Percentiles rank a stretch among this genome's conserved stretches.
These are phyloP conservation scores for Puccinia horiana DNA, from an alignment of 1,284 basidiomycete species.

Conservation along the genomic window DNA sequence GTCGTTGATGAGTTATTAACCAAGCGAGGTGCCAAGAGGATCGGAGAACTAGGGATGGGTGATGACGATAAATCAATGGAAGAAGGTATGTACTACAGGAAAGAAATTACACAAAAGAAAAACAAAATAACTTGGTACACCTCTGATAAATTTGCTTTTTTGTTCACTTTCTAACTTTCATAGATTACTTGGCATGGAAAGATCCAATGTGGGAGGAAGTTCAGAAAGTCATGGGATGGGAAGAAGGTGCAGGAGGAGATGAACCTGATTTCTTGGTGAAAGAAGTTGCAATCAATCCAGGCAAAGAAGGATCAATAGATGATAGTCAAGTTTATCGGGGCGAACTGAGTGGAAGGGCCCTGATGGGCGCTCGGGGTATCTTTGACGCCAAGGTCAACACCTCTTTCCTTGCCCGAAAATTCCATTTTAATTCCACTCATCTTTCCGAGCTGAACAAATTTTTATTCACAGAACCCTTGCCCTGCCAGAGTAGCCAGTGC, in stretches of 20 bases:
- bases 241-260: conserved; percentile 94
- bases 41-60: conserved; percentile 90
- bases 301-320: conserved; percentile 57
- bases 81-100: conserved; percentile 63
- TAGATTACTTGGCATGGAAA: conserved; percentile 98
- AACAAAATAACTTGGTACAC: neutral
- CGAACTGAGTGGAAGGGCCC: conserved; percentile 52
- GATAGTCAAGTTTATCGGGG: conserved; percentile 56
- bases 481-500: conserved; percentile 76
- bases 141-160: neutral
- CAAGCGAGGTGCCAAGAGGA: conserved; percentile 79
- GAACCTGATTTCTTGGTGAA: conserved; percentile 90
- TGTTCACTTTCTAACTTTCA: neutral
- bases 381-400: conserved; percentile 83
- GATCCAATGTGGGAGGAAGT: conserved; percentile 93
- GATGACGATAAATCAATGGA: conserved; percentile 99
- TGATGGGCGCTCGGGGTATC: conserved; percentile 56
- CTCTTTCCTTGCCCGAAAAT: conserved; percentile 63
- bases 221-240: conserved; percentile 75
- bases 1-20: conserved; percentile 74
- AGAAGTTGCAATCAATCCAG: conserved; percentile 64
- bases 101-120: neutral
- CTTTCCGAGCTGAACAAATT: conserved; percentile 34
- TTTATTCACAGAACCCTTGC: conserved; percentile 79
- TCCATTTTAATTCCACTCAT: conserved; percentile 22